phyloP scores from a whole-genome alignment of 2,329 filamentous ascomycete species.

The Hirsutella rhossiliensis region DNA sequence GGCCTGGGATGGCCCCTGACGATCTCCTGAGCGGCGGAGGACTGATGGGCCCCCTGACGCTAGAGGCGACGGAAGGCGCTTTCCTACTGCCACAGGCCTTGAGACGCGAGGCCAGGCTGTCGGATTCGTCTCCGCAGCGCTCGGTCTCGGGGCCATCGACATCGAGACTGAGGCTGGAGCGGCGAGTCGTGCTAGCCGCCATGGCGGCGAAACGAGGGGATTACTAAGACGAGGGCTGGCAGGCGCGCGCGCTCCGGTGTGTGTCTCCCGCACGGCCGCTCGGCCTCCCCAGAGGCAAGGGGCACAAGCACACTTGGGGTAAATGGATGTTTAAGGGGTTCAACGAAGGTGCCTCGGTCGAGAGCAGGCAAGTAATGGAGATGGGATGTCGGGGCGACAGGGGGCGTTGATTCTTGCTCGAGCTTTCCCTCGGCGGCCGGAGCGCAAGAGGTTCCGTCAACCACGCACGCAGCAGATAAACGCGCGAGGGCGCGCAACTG shows the following conservation, averaged over 20 bases:
- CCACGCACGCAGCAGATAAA: too few species aligned
- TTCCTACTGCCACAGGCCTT: slow-evolving; percentile 3
- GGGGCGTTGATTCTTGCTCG: too few species aligned
- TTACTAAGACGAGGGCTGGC: neutral
- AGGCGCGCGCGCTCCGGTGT: neutral
- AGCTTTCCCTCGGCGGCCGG: too few species aligned
- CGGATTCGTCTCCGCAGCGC: neutral
- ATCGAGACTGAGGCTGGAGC: neutral
- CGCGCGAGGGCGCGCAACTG: too few species aligned
- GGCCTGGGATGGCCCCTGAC: neutral
- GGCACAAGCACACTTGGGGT: too few species aligned
- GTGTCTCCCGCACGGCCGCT: neutral
- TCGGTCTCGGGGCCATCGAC: neutral
- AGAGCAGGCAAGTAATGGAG: too few species aligned
- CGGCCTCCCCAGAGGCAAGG: neutral
- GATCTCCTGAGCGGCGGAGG: slow-evolving; percentile 15
- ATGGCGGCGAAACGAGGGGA: neutral
- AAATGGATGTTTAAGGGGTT: too few species aligned
- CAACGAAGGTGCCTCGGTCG: too few species aligned
- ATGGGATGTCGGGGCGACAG: too few species aligned
- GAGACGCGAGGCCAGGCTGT: slow-evolving; percentile 1
- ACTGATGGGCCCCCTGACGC: slow-evolving; percentile 12
- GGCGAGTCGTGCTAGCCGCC: neutral
- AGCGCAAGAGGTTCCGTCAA: too few species aligned
- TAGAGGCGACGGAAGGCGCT: slow-evolving; percentile 1